phyloP scores from a whole-genome alignment of 352 stramenopile species.

The Globisporangium recalcitrans region DNA sequence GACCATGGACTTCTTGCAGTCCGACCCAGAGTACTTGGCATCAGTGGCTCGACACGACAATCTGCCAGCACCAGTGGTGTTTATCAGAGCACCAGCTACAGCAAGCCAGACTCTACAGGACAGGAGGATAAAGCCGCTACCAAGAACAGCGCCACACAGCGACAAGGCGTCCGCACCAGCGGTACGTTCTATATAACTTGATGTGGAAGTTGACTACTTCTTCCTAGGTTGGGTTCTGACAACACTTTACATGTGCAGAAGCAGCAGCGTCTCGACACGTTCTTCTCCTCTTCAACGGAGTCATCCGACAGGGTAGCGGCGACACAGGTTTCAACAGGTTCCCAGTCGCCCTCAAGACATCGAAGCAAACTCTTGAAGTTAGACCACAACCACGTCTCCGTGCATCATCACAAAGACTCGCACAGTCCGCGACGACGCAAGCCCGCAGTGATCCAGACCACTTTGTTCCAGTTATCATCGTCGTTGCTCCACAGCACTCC shows the following conservation, averaged over 20 bases:
- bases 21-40: conserved; percentile 40
- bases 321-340: not conserved
- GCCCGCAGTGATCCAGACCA: conserved; percentile 31
- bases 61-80: not conserved
- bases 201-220: too few relatives aligned
- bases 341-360: conserved; percentile 5
- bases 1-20: conserved; percentile 50
- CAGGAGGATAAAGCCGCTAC: not conserved
- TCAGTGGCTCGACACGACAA: not conserved
- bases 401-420: conserved; percentile 23
- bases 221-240: not conserved
- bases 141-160: not conserved
- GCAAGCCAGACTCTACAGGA: not conserved
- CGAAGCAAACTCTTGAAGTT: conserved; percentile 19
- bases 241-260: conserved; percentile 12
- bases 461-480: conserved; percentile 23
- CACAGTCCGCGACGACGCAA: conserved; percentile 25
- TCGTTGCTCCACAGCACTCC: conserved; percentile 17
- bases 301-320: not conserved
- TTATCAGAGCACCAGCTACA: not conserved
- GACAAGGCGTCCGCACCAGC: not conserved
- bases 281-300: conserved; percentile 23
- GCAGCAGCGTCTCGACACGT: conserved; percentile 40
- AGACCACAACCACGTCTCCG: conserved; percentile 11
- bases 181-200: not conserved